A percentile compares a stretch with the other conserved stretches of the same genome.
phyloP scores from a whole-genome alignment of 257 asterid genomes.

The Orobanche coerulescens region DNA sequence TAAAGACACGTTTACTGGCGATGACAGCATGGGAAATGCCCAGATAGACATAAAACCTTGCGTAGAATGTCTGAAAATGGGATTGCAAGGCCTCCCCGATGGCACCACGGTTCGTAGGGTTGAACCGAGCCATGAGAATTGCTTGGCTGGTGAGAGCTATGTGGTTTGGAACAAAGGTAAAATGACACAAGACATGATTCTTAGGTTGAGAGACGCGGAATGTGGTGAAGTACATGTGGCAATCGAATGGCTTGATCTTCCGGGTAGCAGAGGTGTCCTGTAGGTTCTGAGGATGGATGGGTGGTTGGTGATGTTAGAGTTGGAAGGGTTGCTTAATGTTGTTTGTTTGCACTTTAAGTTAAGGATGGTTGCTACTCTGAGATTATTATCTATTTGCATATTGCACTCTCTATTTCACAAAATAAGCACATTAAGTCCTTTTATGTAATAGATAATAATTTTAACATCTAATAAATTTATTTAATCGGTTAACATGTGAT shows the following conservation, averaged over 20 bases:
- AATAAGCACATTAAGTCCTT: too few species aligned
- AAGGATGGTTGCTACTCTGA: too few species aligned
- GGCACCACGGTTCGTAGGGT: conserved; percentile 46
- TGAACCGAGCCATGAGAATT: conserved; percentile 37
- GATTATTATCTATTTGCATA: too few species aligned
- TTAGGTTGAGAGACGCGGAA: conserved; percentile 47
- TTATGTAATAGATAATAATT: too few species aligned
- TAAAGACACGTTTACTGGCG: conserved; percentile 60
- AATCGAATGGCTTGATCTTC: conserved; percentile 50
- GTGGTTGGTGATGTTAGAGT: too few species aligned
- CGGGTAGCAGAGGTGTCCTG: conserved; percentile 24
- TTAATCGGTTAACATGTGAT: too few species aligned
- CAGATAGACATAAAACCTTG: conserved; percentile 44
- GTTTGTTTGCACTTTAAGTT: too few species aligned
- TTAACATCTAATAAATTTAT: too few species aligned
- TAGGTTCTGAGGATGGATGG: too few species aligned
- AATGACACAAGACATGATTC: conserved; percentile 53
- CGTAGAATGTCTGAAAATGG: conserved; percentile 45
- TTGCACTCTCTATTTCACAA: too few species aligned
- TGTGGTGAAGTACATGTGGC: conserved; percentile 60
- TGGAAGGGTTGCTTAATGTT: not conserved
- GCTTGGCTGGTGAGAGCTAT: conserved; percentile 48
- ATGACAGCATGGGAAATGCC: conserved; percentile 70
- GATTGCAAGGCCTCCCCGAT: conserved; percentile 33
- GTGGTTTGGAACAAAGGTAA: conserved; percentile 53